Conservation (phyloP, 257 asterid species). For the Fraxinus pennsylvanica region DNA sequence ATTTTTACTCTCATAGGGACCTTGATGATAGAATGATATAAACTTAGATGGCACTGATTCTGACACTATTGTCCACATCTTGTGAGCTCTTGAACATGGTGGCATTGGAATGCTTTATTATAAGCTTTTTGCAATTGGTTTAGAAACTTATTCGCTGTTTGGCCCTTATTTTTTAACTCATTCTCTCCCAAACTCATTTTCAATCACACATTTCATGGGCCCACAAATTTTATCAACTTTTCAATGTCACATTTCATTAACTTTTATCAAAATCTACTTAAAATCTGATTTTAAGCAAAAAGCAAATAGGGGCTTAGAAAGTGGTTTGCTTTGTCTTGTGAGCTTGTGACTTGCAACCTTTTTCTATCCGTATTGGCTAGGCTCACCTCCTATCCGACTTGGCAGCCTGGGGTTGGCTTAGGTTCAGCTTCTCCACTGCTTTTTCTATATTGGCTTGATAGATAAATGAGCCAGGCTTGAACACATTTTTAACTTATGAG, state of each 20-base stretch:
- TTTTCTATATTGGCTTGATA: not conserved
- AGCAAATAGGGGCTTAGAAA: not conserved
- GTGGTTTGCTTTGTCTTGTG: not conserved
- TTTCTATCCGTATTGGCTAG: not conserved
- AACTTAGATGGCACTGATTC: not conserved
- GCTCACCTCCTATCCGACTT: not conserved
- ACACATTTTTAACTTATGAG: not conserved
- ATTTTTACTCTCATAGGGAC: not conserved
- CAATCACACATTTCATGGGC: too few species aligned
- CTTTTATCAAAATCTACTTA: too few species aligned
- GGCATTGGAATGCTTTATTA: not conserved
- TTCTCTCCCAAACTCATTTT: too few species aligned
- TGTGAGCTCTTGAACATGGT: not conserved
- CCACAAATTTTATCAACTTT: too few species aligned
- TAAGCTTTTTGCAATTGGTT: not conserved
- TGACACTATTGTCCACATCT: not conserved
- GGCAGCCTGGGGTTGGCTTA: not conserved
- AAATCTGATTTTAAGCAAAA: not conserved
- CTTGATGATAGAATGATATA: not conserved
- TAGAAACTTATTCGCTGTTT: not conserved
- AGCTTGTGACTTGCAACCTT: not conserved
- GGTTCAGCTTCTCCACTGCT: not conserved
- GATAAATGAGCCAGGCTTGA: not conserved
- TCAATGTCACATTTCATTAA: too few species aligned
- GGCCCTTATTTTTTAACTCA: not conserved